These are phyloP conservation scores for Cichorium intybus DNA, from an alignment of 140 eudicot species.

Conservation along the genomic window DNA sequence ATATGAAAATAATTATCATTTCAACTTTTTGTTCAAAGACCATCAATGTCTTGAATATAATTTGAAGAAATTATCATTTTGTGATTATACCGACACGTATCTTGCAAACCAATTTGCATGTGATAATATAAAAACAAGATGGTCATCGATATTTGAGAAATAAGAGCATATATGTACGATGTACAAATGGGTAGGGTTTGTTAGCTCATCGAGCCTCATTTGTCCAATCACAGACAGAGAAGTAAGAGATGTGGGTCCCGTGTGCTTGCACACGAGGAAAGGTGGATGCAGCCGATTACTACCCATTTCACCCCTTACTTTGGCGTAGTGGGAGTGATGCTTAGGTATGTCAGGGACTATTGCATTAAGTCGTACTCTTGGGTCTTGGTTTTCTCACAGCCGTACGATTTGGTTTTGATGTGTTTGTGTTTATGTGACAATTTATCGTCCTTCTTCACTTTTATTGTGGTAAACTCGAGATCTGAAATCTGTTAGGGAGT, in stretches of 20 bases:
- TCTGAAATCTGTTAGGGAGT: neutral
- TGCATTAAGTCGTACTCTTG: conserved; percentile 11
- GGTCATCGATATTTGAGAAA: too few relatives aligned
- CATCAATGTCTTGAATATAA: too few relatives aligned
- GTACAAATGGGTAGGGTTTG: conserved; percentile 24
- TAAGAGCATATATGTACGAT: conserved; percentile 7
- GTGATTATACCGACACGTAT: too few relatives aligned
- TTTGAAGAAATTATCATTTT: too few relatives aligned
- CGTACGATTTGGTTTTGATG: conserved; percentile 34
- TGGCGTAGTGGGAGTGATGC: conserved; percentile 8
- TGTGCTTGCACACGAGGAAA: neutral
- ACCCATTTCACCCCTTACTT: conserved; percentile 21
- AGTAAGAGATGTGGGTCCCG: conserved; percentile 17
- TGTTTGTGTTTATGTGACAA: conserved; percentile 20
- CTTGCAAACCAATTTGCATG: too few relatives aligned
- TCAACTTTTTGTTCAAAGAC: too few relatives aligned
- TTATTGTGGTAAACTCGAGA: conserved; percentile 18
- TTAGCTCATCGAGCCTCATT: conserved; percentile 22
- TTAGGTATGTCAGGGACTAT: conserved; percentile 27
- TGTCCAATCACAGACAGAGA: conserved; percentile 29
- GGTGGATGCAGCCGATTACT: conserved; percentile 25
- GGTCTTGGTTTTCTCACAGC: conserved; percentile 24
- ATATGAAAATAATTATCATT: too few relatives aligned
- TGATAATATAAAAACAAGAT: too few relatives aligned
- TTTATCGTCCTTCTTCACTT: conserved; percentile 22